phyloP scores from a whole-genome alignment of 257 asterid genomes.

The Henckelia pumila region DNA sequence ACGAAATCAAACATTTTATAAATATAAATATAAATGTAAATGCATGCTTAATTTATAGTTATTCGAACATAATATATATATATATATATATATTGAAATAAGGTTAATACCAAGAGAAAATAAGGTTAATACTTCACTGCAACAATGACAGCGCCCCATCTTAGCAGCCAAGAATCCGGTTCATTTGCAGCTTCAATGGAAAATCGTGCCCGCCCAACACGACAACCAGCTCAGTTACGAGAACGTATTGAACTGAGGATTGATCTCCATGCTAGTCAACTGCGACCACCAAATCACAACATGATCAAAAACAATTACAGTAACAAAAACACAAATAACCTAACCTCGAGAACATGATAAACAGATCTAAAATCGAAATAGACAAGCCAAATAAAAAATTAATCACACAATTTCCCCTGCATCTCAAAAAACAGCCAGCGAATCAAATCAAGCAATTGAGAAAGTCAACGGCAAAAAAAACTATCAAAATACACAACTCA shows the following conservation, averaged over 20 bases:
- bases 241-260: conserved; percentile 85
- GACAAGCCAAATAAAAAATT: conserved; percentile 25
- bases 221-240: too few relatives aligned
- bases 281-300: conserved; percentile 50
- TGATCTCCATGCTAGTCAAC: conserved; percentile 95
- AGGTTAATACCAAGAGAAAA: too few relatives aligned
- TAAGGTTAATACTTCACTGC: too few relatives aligned
- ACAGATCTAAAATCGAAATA: conserved; percentile 45
- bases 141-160: too few relatives aligned
- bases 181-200: too few relatives aligned
- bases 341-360: conserved; percentile 13
- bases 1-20: too few relatives aligned
- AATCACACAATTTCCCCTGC: conserved; percentile 1
- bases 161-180: too few relatives aligned
- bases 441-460: conserved; percentile 29
- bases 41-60: too few relatives aligned
- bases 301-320: conserved; percentile 35
- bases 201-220: too few relatives aligned
- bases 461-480: conserved; percentile 16
- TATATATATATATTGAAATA: too few relatives aligned
- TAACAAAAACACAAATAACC: conserved; percentile 10
- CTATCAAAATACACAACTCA: conserved; percentile 9
- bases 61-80: too few relatives aligned
- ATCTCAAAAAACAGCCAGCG: conserved; percentile 21
- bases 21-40: too few relatives aligned